These are phyloP conservation scores for Hamamelis virginiana DNA, from an alignment of 164 flowering plant species.

Conservation along the genomic window DNA sequence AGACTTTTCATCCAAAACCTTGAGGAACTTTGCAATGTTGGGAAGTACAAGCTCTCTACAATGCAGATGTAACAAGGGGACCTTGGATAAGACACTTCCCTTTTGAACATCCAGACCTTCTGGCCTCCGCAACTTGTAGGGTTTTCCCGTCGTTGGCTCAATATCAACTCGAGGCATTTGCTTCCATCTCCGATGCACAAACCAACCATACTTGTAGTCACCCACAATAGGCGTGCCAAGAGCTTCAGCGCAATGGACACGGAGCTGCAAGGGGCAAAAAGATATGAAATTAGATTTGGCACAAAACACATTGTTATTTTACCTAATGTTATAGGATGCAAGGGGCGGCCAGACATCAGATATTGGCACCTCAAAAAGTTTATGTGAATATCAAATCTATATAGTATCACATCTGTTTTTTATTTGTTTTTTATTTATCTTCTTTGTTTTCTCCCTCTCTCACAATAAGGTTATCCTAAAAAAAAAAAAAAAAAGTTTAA, in stretches of 20 bases:
- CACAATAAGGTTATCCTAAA: too few species aligned
- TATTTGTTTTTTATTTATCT: too few species aligned
- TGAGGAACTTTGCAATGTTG: constrained; percentile 62
- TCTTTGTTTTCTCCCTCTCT: too few species aligned
- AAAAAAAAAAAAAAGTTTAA: too few species aligned
- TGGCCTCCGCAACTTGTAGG: constrained; percentile 78
- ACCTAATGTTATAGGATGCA: background rate
- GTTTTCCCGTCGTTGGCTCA: constrained; percentile 68
- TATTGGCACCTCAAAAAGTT: too few species aligned
- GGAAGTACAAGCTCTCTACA: constrained; percentile 85
- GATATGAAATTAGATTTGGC: too few species aligned
- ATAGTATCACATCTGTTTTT: too few species aligned
- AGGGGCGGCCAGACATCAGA: too few species aligned
- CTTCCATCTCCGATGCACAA: constrained; percentile 51
- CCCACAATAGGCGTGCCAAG: constrained; percentile 12
- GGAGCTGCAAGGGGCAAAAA: constrained; percentile 61
- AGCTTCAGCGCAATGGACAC: constrained; percentile 64
- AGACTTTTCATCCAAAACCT: constrained; percentile 21
- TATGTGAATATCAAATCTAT: too few species aligned
- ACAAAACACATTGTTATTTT: background rate
- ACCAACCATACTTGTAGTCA: constrained; percentile 23
- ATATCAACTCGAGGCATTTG: constrained; percentile 70
- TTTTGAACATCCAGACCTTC: constrained; percentile 80
- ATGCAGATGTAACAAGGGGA: constrained; percentile 85
- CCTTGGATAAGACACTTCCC: constrained; percentile 88